Evolutionary conservation across 2,329 filamentous ascomycete species (phyloP), one percentile per base, ranked within the genome.

Genomic region (Ceratocystis colombiana): DNA sequence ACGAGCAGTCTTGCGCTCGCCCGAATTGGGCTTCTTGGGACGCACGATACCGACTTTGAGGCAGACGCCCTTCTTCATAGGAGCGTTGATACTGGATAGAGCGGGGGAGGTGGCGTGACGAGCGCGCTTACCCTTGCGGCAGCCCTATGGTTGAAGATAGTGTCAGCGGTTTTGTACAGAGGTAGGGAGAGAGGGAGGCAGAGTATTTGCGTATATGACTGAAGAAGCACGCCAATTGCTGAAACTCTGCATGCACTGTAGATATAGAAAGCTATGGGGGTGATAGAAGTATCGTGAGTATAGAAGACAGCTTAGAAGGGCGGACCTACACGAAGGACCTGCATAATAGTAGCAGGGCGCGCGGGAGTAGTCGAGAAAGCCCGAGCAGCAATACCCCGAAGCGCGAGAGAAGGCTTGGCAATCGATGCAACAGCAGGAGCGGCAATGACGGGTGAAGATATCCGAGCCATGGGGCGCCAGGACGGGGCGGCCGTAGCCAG

Each of bases 21-120:
- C 94, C 33, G 94, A 99, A 77, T 99, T 99, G 70, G 94, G 94
- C 79, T 99, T 99, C 86, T 99, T 99, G 66, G 94, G 94, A 73
- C 94, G 91, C 72, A 89, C 91, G 71, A 92, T 89, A 73, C 90
- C 91, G 68, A 97, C 94, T 75, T 95, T 92, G 70, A 99, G 79
- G 76, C 94, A 97, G 46, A 99, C 94, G 71, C 93, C 94, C 80
- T 97, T 97, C 78, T 96, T 87, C 73, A 88, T 84, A 3, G 94
- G 91, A 55, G 89, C 83, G 64, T 84, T 76, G 69, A 82, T 82
- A 69, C 81, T 81, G 62, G 81, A 80, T 65, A 99, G 83, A 25
- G 93, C 92, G 0, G 94, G 94, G 1, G 93, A 97, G 64, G 90
- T 86, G 71, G 89, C 84, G 77, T 96, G 91, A 70, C 94, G 90